These are phyloP conservation scores for Penicillium paneum DNA, from an alignment of 2,329 filamentous ascomycete species.

Conservation along the genomic window DNA sequence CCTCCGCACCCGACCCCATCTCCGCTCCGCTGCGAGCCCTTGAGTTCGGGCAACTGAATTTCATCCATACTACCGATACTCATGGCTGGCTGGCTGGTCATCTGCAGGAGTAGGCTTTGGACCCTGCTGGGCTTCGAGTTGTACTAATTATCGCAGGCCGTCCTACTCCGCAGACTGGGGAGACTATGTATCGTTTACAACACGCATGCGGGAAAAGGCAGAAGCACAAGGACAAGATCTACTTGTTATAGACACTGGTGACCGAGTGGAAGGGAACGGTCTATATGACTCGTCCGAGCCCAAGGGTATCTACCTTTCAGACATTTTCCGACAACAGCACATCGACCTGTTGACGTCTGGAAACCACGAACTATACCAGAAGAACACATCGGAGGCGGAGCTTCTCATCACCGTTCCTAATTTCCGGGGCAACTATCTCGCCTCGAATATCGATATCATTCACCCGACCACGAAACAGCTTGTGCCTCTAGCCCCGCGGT, in stretches of 20 bases:
- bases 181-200: slow-evolving; percentile 90
- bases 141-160: slow-evolving; percentile 51
- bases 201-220: slow-evolving; percentile 74
- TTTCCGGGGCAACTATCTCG: slow-evolving; percentile 75
- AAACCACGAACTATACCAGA: slow-evolving; percentile 92
- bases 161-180: slow-evolving; percentile 97
- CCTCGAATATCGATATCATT: slow-evolving; percentile 89
- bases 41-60: slow-evolving; percentile 92
- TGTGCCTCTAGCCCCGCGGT: slow-evolving; percentile 75
- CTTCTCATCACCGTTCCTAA: slow-evolving; percentile 76
- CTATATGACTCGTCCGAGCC: slow-evolving; percentile 87
- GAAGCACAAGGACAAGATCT: slow-evolving; percentile 78
- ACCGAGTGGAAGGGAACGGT: slow-evolving; percentile 89
- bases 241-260: slow-evolving; percentile 91
- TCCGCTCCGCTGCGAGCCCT: slow-evolving; percentile 78
- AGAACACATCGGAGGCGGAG: slow-evolving; percentile 73
- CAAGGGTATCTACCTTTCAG: slow-evolving; percentile 83
- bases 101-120: slow-evolving; percentile 70
- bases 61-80: slow-evolving; percentile 93
- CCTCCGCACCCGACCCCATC: slow-evolving; percentile 72
- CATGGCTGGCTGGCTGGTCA: slow-evolving; percentile 96
- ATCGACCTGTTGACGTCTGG: slow-evolving; percentile 84
- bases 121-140: slow-evolving; percentile 4
- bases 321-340: slow-evolving; percentile 77
- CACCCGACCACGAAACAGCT: slow-evolving; percentile 67